These are phyloP conservation scores for Tetraselmis striata DNA, from an alignment of 139 green algal species.

Conservation along the genomic window DNA sequence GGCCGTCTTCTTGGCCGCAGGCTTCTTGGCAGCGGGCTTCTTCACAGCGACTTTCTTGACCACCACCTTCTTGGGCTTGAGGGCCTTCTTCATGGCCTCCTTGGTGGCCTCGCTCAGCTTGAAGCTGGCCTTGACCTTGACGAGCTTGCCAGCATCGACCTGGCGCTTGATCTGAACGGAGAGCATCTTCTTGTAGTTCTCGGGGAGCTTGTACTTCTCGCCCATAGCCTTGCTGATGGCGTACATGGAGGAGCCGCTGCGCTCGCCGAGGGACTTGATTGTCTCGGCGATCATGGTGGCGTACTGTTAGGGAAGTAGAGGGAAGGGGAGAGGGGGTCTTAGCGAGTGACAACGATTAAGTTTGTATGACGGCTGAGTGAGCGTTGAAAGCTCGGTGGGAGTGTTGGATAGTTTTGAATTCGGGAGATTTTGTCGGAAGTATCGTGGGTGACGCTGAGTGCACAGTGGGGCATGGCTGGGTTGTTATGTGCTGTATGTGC, in stretches of 20 bases:
- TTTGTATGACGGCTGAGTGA: too few species aligned
- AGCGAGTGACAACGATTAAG: too few species aligned
- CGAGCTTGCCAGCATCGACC: slow-evolving; percentile 47
- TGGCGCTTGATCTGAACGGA: slow-evolving; percentile 41
- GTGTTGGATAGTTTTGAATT: too few species aligned
- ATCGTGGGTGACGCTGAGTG: too few species aligned
- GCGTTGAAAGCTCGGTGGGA: too few species aligned
- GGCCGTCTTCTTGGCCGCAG: slow-evolving; percentile 5
- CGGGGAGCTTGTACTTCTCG: slow-evolving; percentile 46
- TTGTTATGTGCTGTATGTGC: too few species aligned
- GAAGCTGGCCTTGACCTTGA: slow-evolving; percentile 65
- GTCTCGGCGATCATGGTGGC: slow-evolving; percentile 54
- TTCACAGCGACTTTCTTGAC: background rate
- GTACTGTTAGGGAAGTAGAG: too few species aligned
- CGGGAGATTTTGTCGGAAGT: too few species aligned
- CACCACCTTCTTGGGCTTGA: too few species aligned
- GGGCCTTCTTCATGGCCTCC: slow-evolving; percentile 36
- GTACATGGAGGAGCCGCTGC: slow-evolving; percentile 47
- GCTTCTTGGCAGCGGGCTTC: slow-evolving; percentile 19
- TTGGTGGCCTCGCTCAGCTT: slow-evolving; percentile 52
- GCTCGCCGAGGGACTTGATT: slow-evolving; percentile 69
- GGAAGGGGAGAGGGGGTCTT: too few species aligned
- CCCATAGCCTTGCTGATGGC: slow-evolving; percentile 77
- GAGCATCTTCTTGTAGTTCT: slow-evolving; percentile 54
- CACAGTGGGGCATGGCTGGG: too few species aligned